These are phyloP conservation scores for Coemansia sp. DNA, from an alignment of 192 early-diverging fungal genomes.

Conservation along the genomic window DNA sequence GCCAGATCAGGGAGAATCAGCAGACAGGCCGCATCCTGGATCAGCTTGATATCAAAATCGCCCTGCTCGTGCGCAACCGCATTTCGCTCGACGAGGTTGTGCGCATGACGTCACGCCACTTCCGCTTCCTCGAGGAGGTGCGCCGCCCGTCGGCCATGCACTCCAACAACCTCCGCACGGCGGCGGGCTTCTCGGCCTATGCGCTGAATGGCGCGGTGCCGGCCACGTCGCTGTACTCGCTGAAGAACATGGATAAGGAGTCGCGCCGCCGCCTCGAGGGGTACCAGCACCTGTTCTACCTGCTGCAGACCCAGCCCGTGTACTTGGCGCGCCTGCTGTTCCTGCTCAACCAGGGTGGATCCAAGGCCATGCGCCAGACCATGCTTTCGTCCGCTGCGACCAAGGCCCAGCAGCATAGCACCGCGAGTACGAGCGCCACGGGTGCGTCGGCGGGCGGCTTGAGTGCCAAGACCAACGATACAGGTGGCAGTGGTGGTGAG, in stretches of 20 bases:
- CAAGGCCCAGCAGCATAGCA: neutral
- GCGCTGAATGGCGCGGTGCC: conserved; percentile 55
- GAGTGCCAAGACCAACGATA: neutral
- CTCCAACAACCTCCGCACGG: conserved; percentile 8
- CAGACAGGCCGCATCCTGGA: conserved; percentile 74
- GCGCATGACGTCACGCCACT: conserved; percentile 53
- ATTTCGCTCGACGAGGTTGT: conserved; percentile 95
- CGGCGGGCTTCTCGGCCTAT: conserved; percentile 39
- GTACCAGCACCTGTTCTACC: conserved; percentile 95
- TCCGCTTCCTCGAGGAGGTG: conserved; percentile 52
- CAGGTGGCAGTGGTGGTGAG: conserved; percentile 12
- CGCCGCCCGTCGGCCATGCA: conserved; percentile 44
- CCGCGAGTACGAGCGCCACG: neutral
- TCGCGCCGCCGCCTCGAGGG: conserved; percentile 70
- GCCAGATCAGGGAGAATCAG: conserved; percentile 88
- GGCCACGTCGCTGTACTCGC: conserved; percentile 56
- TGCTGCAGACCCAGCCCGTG: conserved; percentile 93
- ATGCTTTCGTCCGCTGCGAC: conserved; percentile 8
- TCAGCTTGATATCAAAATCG: conserved; percentile 95
- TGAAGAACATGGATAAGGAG: conserved; percentile 85
- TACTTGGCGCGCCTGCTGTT: conserved; percentile 91
- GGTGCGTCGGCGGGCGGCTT: neutral
- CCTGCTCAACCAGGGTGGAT: conserved; percentile 80
- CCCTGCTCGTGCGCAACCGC: conserved; percentile 91
- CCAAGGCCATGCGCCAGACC: conserved; percentile 50